Evolutionary conservation across 768 basidiomycete genomes (phyloP), one percentile per base, ranked within the genome.

Genomic region (Pisolithus sp.): DNA sequence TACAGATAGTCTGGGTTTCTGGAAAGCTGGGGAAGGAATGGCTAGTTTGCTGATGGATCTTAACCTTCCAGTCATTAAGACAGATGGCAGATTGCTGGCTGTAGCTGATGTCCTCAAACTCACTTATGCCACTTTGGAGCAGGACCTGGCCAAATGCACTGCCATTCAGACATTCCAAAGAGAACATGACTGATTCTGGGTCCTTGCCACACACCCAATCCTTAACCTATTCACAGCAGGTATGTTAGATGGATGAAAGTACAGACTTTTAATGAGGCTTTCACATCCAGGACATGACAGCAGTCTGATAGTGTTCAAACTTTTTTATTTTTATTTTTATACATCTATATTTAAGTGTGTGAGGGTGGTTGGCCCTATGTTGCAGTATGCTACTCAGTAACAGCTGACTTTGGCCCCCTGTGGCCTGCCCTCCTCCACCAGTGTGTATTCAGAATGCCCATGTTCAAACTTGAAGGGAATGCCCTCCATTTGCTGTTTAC

Each of bases 401-500:
- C n/a, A n/a, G n/a, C n/a, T n/a, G n/a, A n/a, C n/a, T n/a, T n/a
- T n/a, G n/a, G n/a, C n/a, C n/a, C n/a, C n/a, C n/a, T n/a, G n/a
- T n/a, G n/a, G n/a, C n/a, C n/a, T n/a, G n/a, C n/a, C n/a, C n/a
- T n/a, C n/a, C n/a, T n/a, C n/a, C n/a, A n/a, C n/a, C n/a, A n/a
- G n/a, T n/a, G n/a, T n/a, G n/a, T n/a, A n/a, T n/a, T n/a, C n/a
- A n/a, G n/a, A n/a, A n/a, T n/a, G n/a, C n/a, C n/a, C n/a, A n/a
- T n/a, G n/a, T 98, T 97, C 83, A 99, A 99, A 71, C 85, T 99
- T 45, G 96, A 99, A 66, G 96, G 46, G 96, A 99, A 71, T 83
- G 96, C 5, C 96, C 96, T 5, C 94, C 96, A 0, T 99, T 96
- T 68, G 80, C 93, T 1, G 81, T 97, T 26, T 86, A 93, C 59